phyloP scores from a whole-genome alignment of 192 early-diverging fungal genomes.

The Gaertneriomyces sp. region DNA sequence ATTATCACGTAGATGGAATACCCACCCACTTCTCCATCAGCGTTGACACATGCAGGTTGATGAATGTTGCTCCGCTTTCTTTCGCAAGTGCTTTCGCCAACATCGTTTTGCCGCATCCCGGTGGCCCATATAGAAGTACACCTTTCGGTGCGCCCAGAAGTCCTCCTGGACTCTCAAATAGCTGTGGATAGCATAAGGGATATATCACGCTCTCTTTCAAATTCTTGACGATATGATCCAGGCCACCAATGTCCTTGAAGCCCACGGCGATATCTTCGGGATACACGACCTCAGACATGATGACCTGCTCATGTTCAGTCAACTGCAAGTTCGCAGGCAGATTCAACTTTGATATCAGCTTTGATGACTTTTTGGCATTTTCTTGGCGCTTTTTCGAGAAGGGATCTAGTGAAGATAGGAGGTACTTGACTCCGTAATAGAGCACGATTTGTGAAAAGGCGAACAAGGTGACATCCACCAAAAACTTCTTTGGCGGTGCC shows the following conservation, averaged over 20 bases:
- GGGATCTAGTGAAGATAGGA: constrained; percentile 72
- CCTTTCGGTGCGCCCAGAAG: constrained; percentile 92
- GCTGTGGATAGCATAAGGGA: constrained; percentile 86
- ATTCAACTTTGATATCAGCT: too few relatives aligned
- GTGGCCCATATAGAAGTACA: constrained; percentile 91
- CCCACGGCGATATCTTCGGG: constrained; percentile 83
- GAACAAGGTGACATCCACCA: constrained; percentile 59
- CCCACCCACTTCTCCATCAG: constrained; percentile 86
- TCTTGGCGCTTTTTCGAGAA: constrained; percentile 52
- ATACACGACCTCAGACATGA: constrained; percentile 89
- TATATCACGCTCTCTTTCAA: constrained; percentile 95
- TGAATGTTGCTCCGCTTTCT: constrained; percentile 96
- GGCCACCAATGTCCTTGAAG: constrained; percentile 89
- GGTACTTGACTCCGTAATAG: constrained; percentile 73
- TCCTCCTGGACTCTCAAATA: constrained; percentile 81
- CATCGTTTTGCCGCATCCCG: constrained; percentile 98
- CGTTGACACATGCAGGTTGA: constrained; percentile 95
- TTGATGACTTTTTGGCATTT: too few relatives aligned
- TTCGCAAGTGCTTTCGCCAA: constrained; percentile 95
- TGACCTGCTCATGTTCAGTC: constrained; percentile 90
- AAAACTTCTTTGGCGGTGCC: constrained; percentile 18
- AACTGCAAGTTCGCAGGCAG: constrained; percentile 59
- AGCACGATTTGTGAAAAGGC: constrained; percentile 84
- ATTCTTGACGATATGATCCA: constrained; percentile 87
- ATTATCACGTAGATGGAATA: constrained; percentile 13